Evolutionary conservation across 805 yeast species (phyloP).

Genomic region (Scheffersomyces coipomensis): DNA sequence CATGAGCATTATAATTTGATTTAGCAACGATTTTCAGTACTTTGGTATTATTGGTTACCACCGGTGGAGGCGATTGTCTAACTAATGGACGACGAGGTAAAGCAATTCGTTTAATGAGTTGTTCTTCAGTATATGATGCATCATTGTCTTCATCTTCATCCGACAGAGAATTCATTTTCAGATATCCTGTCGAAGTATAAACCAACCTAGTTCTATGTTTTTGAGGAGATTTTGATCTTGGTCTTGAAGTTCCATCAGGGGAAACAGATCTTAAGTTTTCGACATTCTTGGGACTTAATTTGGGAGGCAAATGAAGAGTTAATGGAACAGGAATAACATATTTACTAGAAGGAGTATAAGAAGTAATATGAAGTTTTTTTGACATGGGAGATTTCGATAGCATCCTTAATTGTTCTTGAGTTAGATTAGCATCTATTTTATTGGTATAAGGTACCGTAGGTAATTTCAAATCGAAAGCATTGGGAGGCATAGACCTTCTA

Average conservation of each 20-base stretch:
- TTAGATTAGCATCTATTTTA: constrained; percentile 18
- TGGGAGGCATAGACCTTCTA: constrained; percentile 22
- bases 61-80: constrained; percentile 24
- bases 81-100: constrained; percentile 6
- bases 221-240: constrained; percentile 12
- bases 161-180: constrained; percentile 28
- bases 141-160: constrained; percentile 15
- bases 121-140: background rate
- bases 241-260: constrained; percentile 5
- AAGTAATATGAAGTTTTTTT: constrained; percentile 32
- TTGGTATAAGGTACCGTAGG: constrained; percentile 17
- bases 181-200: constrained; percentile 36
- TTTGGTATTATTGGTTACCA: constrained; percentile 21
- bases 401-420: constrained; percentile 22
- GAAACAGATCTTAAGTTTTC: background rate
- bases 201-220: constrained; percentile 15
- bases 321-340: constrained; percentile 44
- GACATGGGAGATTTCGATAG: constrained; percentile 36
- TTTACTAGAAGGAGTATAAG: constrained; percentile 16
- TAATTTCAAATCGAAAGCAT: constrained; percentile 17
- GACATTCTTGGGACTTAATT: constrained; percentile 28
- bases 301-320: constrained; percentile 40
- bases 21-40: constrained; percentile 20
- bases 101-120: constrained; percentile 1
- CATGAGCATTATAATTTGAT: constrained; percentile 20